Base-by-base conservation (phyloP, 176 grass and related monocot species). In the Rhynchospora pubera region DNA sequence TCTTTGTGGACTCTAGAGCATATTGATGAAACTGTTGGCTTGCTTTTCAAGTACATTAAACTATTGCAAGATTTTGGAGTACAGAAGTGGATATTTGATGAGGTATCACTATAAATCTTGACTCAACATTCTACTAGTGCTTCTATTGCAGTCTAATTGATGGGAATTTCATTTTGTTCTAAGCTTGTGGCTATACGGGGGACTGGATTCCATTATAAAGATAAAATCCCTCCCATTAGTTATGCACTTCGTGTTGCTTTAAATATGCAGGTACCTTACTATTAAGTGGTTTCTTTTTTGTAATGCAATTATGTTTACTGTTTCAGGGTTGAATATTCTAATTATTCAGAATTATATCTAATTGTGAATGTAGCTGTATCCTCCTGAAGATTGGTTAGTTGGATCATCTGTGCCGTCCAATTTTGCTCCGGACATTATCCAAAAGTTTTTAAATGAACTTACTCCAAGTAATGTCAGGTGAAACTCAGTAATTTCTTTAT, bases 11-110 rank as follows among this genome's bases (percentile, higher is more conserved):
- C 52, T 47, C 86, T 70, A 98, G 95, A 98, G 82, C 95, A 98
- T 85, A 57, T 94, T 57, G 92, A 94, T 88, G 92, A 93, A 86
- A 84, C 92, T 75, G 46, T 98, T 82, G 95, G 95, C 44, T 84
- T 98, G 57, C 39, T 98, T 34, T 93, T 98, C 82, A 93, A 82
- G 91, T 98, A 98, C 77, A 91, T 98, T 85, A 74, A 62, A 24
- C 70, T 98, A 59, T 82, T 98, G 73, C 90, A 93, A 86, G 89
- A 83, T 58, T 94, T 89, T 84, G 95, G 84, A 78, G 82, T 77
- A 73, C 87, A 78, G 9, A 93, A 98, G 52, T 94, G 95, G 95
- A 93, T 98, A 78, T 98, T 94, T 88, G 95, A 98, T 89, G 95
- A 98, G 95, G 95, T 98, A 84, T 90, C 74, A 81, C 79, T 82